These are phyloP conservation scores for Irpex lacteus DNA, from an alignment of 1,284 basidiomycete species.

Conservation along the genomic window DNA sequence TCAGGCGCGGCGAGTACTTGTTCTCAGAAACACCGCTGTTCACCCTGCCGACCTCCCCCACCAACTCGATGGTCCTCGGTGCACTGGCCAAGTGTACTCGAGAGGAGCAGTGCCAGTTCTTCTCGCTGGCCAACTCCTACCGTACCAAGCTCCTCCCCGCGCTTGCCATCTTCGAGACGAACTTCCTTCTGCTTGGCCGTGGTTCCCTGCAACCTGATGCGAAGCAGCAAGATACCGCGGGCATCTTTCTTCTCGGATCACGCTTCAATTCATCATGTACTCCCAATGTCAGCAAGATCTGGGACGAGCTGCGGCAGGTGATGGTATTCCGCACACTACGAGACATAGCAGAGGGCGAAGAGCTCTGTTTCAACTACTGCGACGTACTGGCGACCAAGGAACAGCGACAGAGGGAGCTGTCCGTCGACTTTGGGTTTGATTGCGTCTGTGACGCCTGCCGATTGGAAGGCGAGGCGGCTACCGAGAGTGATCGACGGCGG, in stretches of 20 bases:
- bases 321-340: slow-evolving; percentile 27
- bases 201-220: slow-evolving; percentile 5
- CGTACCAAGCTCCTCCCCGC: slow-evolving; percentile 17
- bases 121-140: slow-evolving; percentile 20
- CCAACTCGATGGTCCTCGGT: slow-evolving; percentile 18
- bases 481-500: slow-evolving; percentile 21
- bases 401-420: slow-evolving; percentile 38
- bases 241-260: slow-evolving; percentile 21
- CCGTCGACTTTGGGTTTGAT: slow-evolving; percentile 51
- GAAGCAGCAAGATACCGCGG: slow-evolving; percentile 8
- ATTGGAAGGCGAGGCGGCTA: slow-evolving; percentile 15
- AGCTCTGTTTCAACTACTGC: slow-evolving; percentile 58
- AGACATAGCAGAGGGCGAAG: slow-evolving; percentile 47
- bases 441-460: slow-evolving; percentile 47
- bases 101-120: slow-evolving; percentile 21
- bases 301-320: slow-evolving; percentile 17
- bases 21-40: slow-evolving; percentile 26
- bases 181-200: slow-evolving; percentile 23
- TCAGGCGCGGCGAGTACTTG: slow-evolving; percentile 23
- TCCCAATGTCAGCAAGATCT: slow-evolving; percentile 26
- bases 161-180: slow-evolving; percentile 24
- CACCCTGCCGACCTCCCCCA: slow-evolving; percentile 14
- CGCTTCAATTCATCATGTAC: slow-evolving; percentile 28
- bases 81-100: slow-evolving; percentile 19
- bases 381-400: slow-evolving; percentile 37